Conservation (phyloP, 306 rosid genomes). For the Ceratonia siliqua region DNA sequence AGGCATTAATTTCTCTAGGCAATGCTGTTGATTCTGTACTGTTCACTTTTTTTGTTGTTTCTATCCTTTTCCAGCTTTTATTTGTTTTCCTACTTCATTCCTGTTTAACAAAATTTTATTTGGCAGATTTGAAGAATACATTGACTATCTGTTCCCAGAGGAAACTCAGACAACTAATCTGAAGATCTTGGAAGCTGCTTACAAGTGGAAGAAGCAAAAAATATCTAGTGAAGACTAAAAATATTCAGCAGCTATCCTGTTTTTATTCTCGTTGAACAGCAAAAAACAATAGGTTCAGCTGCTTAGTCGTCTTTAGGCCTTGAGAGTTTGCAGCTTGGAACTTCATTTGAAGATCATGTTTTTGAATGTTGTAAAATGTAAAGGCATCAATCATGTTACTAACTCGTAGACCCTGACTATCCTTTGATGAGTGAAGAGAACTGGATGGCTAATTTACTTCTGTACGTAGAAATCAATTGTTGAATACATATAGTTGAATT, state of each 20-base stretch:
- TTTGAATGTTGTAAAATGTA: neutral
- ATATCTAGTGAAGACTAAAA: conserved; percentile 50
- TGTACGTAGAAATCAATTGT: neutral
- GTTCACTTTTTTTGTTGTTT: neutral
- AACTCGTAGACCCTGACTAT: neutral
- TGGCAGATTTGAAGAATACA: conserved; percentile 81
- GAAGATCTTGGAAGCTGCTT: conserved; percentile 95
- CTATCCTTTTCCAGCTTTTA: neutral
- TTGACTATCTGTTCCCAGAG: conserved; percentile 81
- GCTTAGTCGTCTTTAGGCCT: conserved; percentile 6
- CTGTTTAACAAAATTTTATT: conserved; percentile 30
- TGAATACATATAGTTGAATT: neutral
- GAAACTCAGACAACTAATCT: conserved; percentile 87
- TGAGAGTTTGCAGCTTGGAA: conserved; percentile 5
- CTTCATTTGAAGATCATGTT: conserved; percentile 4
- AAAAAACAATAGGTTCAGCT: neutral
- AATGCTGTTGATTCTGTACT: neutral
- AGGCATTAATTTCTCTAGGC: neutral
- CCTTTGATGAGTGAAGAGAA: neutral
- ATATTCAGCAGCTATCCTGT: neutral
- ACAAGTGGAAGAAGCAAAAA: conserved; percentile 89
- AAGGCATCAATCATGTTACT: neutral
- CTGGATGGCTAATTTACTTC: neutral
- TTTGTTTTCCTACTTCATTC: conserved; percentile 9
- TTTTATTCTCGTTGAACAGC: neutral